Conservation (phyloP, 192 early-diverging fungal species). For the Backusella circina region DNA sequence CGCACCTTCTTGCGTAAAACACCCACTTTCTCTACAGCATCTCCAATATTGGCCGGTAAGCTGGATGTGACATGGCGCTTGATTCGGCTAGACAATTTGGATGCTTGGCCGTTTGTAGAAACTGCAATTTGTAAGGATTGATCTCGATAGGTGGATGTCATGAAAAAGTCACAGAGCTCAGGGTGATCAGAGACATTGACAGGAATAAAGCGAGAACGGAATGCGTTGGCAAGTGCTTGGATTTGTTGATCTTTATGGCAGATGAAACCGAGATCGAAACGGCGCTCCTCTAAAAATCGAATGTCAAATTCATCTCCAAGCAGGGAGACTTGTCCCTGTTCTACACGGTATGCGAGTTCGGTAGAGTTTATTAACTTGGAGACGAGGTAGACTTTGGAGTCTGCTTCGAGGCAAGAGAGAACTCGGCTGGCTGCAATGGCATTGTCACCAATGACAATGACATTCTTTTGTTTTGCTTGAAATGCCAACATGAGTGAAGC, state of each 20-base stretch:
- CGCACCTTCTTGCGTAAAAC: constrained; percentile 43
- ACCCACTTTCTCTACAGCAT: constrained; percentile 57
- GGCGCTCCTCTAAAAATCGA: neutral
- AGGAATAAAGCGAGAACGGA: constrained; percentile 49
- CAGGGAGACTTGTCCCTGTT: constrained; percentile 31
- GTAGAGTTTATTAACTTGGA: constrained; percentile 16
- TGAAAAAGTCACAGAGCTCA: constrained; percentile 78
- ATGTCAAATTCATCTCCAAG: constrained; percentile 41
- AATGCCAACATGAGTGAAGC: constrained; percentile 61
- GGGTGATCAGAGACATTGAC: constrained; percentile 75
- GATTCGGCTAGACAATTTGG: constrained; percentile 62
- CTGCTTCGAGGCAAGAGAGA: constrained; percentile 66
- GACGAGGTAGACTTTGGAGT: constrained; percentile 60
- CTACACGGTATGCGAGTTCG: constrained; percentile 47
- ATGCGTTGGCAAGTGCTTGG: constrained; percentile 35
- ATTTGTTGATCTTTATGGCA: constrained; percentile 28
- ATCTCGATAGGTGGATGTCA: constrained; percentile 72
- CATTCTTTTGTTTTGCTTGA: constrained; percentile 46
- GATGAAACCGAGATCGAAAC: constrained; percentile 41
- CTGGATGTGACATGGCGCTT: constrained; percentile 55
- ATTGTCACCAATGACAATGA: constrained; percentile 69
- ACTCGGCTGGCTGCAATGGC: constrained; percentile 63
- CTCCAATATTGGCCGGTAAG: constrained; percentile 57
- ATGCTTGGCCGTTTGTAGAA: constrained; percentile 72
- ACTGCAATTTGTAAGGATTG: constrained; percentile 73